Evolutionary conservation across 2,329 filamentous ascomycete genomes (phyloP), one percentile per base, ranked within the genome.

Genomic region (Phyllosticta citrichinensis): DNA sequence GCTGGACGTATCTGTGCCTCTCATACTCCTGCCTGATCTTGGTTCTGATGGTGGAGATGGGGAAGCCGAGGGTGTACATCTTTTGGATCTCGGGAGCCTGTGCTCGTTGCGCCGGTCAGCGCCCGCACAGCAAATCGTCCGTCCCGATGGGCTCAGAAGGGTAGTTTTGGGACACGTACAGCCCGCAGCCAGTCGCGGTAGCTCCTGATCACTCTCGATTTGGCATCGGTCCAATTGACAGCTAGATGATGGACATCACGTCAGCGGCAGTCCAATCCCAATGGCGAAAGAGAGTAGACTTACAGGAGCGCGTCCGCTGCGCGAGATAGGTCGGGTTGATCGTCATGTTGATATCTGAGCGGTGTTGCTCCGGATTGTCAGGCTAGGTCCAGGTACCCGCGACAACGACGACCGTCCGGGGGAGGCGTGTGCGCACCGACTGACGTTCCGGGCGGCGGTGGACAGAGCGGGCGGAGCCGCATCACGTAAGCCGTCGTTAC

Each of bases 21-120:
- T 99, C 94, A 74, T 97, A 99, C 74, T 99, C 92, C 79, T 97
- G 89, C 74, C 94, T 85, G 75, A 97, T 88, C 79, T 95, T 93
- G 63, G 93, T 95, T 68, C 94, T 89, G 73, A 99, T 87, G 65
- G 84, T 82, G 51, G 93, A 89, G 58, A 97, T 86, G 58, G 93
- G 91, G 72, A 96, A 84, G 73, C 89, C 90, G 71, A 99, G 81
- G 64, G 88, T 89, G 84, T 99, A 99, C 91, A 97, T 96, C 64
- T 86, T 88, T 77, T 97, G 94, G 72, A 99, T 93, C 75, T 97
- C 92, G 64, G 94, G 93, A 51, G 91, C 91, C 94, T 99, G 74
- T 35, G 24, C 27, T 35, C 40, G 6, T 27, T 27, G 52, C 20
- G 11, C 25, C 20, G 17, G 52, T 53, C 52, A 53, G 52, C 19